Percentiles rank a stretch among this genome's conserved stretches.
These are phyloP conservation scores for Wickerhamiella spandovensis DNA, from an alignment of 805 yeast genomes.

Conservation along the genomic window DNA sequence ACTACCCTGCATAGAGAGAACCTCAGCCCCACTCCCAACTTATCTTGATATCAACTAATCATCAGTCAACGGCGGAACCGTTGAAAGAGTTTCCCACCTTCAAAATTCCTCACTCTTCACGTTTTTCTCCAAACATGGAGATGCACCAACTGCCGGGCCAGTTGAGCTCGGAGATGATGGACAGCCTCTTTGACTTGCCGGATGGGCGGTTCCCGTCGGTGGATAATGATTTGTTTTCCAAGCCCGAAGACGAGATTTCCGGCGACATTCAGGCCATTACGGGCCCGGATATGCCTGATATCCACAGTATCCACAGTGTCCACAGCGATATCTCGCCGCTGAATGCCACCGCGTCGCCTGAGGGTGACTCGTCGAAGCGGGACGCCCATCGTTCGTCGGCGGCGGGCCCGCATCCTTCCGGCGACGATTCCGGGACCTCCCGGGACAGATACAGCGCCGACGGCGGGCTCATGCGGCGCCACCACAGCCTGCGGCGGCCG, in stretches of 20 bases:
- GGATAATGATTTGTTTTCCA: not conserved
- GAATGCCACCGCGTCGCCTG: not conserved
- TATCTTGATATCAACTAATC: not conserved
- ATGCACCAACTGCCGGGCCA: not conserved
- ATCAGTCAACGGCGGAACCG: not conserved
- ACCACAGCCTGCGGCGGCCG: not conserved
- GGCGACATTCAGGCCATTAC: not conserved
- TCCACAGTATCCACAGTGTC: not conserved
- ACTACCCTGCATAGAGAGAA: no score
- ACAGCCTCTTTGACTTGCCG: not conserved
- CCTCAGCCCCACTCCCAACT: not conserved
- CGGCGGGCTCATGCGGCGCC: not conserved
- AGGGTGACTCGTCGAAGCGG: not conserved
- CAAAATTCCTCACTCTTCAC: not conserved
- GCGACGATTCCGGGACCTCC: not conserved
- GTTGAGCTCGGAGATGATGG: slow-evolving; percentile 1
- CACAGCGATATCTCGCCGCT: not conserved
- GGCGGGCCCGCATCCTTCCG: not conserved
- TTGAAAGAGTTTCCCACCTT: no score
- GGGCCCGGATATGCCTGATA: not conserved
- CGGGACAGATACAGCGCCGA: not conserved
- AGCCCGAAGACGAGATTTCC: not conserved
- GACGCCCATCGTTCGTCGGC: not conserved
- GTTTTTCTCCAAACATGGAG: not conserved
- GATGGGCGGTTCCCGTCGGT: not conserved